phyloP scores from a whole-genome alignment of 106 monocot genomes.

The Dendrobium officinale region DNA sequence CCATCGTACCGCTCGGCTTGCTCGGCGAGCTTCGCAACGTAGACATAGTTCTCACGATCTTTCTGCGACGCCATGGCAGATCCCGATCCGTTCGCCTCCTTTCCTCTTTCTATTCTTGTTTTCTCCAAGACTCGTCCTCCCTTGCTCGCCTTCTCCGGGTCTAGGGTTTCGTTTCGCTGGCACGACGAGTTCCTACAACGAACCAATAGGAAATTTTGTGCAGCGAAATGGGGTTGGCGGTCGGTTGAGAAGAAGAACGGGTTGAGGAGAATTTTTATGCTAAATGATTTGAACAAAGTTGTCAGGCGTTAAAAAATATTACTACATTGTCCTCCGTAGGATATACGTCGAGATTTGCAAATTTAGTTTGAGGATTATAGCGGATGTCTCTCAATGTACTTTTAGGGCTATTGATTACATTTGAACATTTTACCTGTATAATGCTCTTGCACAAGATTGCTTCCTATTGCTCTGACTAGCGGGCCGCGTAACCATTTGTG shows the following conservation, averaged over 20 bases:
- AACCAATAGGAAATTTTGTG: not conserved
- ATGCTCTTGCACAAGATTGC: not conserved
- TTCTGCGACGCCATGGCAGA: conserved; percentile 18
- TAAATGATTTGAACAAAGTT: not conserved
- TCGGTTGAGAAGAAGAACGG: not conserved
- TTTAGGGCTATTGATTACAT: no score
- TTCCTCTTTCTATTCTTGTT: not conserved
- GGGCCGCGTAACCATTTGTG: not conserved
- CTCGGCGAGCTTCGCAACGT: conserved; percentile 27
- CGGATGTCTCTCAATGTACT: not conserved
- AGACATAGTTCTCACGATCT: conserved; percentile 23
- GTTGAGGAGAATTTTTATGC: not conserved
- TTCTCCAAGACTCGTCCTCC: not conserved
- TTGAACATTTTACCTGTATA: not conserved
- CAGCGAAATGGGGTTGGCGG: not conserved
- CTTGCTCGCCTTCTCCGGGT: not conserved
- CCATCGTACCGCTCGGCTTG: conserved; percentile 28
- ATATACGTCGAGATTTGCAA: not conserved
- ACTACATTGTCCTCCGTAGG: not conserved
- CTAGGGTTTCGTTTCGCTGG: conserved; percentile 5
- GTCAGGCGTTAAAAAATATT: not conserved
- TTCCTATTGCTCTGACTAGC: no score
- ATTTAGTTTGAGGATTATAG: not conserved
- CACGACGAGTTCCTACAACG: not conserved
- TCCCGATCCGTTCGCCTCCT: not conserved